Conservation (phyloP, 2,329 filamentous ascomycete genomes). For the Xylariaceae sp. region DNA sequence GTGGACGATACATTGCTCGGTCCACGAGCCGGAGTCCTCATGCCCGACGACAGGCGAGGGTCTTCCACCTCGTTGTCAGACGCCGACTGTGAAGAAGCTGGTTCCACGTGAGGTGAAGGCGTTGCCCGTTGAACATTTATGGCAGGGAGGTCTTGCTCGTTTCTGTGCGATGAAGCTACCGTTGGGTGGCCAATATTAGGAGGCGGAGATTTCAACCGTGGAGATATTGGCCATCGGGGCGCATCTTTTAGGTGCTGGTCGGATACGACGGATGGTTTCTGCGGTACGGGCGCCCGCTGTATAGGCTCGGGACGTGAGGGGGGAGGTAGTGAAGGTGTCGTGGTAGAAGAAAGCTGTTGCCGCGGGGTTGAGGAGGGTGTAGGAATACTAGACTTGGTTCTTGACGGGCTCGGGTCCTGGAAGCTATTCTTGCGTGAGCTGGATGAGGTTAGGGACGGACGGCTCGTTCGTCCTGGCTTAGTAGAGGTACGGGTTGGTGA, state of each 20-base stretch:
- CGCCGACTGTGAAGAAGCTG: slow-evolving; percentile 40
- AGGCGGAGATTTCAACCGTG: slow-evolving; percentile 76
- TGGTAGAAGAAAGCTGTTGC: slow-evolving; percentile 68
- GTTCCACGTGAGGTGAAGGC: slow-evolving; percentile 49
- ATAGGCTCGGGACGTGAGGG: slow-evolving; percentile 59
- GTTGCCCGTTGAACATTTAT: slow-evolving; percentile 58
- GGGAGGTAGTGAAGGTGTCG: slow-evolving; percentile 67
- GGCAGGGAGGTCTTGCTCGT: slow-evolving; percentile 53
- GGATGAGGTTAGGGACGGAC: slow-evolving; percentile 39
- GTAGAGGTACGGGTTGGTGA: slow-evolving; percentile 33
- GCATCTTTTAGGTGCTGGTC: slow-evolving; percentile 57
- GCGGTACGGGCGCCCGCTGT: slow-evolving; percentile 63
- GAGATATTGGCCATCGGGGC: slow-evolving; percentile 76
- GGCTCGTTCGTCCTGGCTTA: slow-evolving; percentile 28
- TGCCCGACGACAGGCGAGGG: slow-evolving; percentile 50
- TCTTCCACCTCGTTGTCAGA: slow-evolving; percentile 60
- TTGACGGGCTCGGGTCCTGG: slow-evolving; percentile 65
- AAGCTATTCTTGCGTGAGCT: slow-evolving; percentile 68
- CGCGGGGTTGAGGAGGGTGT: slow-evolving; percentile 63
- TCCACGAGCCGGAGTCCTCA: slow-evolving; percentile 63
- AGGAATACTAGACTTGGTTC: slow-evolving; percentile 55
- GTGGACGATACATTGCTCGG: slow-evolving; percentile 62
- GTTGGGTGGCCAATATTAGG: slow-evolving; percentile 54
- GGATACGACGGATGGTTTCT: slow-evolving; percentile 58
- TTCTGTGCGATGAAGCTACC: slow-evolving; percentile 40